Conservation (phyloP, 2,329 filamentous ascomycete species). For the Magnaporthales sp. region DNA sequence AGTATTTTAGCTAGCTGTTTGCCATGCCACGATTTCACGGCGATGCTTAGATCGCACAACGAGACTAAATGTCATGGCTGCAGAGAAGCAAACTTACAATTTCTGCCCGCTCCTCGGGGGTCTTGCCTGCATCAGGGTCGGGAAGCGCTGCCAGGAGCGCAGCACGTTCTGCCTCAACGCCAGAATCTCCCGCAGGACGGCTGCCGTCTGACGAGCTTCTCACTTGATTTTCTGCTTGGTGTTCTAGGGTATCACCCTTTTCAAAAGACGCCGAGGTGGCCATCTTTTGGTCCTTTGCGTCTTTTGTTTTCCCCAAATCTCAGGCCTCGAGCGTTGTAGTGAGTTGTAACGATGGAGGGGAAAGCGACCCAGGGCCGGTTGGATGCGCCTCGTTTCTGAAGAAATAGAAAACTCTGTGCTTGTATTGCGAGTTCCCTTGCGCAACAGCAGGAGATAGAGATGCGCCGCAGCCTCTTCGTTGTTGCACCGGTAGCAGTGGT, state of each 20-base stretch:
- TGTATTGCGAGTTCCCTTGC: neutral
- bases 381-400: neutral
- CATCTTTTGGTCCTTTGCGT: neutral
- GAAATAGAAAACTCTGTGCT: neutral
- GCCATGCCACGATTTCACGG: neutral
- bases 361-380: neutral
- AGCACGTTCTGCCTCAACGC: conserved; percentile 3
- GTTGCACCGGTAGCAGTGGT: neutral
- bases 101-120: conserved; percentile 3
- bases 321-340: neutral
- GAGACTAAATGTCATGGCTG: neutral
- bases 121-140: conserved; percentile 5
- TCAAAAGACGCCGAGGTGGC: neutral
- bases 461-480: too few relatives aligned
- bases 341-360: neutral
- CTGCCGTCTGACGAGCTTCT: neutral
- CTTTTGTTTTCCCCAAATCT: neutral
- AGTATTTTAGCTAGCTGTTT: too few relatives aligned
- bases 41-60: neutral
- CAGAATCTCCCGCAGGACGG: neutral
- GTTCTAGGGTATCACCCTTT: neutral
- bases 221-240: neutral
- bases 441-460: neutral
- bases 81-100: neutral
- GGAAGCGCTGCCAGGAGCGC: conserved; percentile 3